phyloP scores from a whole-genome alignment of 257 asterid species.

The Ilex asprella region DNA sequence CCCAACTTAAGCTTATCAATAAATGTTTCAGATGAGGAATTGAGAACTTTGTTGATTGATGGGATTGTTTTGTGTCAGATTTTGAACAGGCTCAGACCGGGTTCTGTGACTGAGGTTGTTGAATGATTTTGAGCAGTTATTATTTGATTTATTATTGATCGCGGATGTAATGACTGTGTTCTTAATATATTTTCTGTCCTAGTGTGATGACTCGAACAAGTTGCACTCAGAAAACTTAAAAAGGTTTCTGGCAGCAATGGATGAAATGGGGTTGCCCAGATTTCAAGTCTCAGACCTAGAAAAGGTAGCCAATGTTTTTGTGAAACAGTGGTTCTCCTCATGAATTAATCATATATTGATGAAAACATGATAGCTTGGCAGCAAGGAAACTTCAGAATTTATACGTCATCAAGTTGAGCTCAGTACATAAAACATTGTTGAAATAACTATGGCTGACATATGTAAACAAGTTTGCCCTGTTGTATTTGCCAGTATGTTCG shows the following conservation, averaged over 20 bases:
- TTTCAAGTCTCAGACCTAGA: conserved; percentile 68
- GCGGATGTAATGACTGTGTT: background rate
- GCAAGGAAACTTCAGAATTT: too few species aligned
- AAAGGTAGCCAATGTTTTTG: conserved; percentile 34
- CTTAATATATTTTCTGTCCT: conserved; percentile 4
- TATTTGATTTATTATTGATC: background rate
- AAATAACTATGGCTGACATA: too few species aligned
- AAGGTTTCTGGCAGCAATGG: conserved; percentile 66
- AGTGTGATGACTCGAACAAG: conserved; percentile 34
- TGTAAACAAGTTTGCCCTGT: too few species aligned
- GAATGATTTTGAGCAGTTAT: background rate
- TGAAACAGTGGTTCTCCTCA: too few species aligned
- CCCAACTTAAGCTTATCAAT: conserved; percentile 48
- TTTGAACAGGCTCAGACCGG: conserved; percentile 69
- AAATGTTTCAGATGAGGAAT: conserved; percentile 72
- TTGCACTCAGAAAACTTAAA: conserved; percentile 34
- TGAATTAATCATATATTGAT: too few species aligned
- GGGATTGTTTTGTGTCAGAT: conserved; percentile 66
- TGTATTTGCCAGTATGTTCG: too few species aligned
- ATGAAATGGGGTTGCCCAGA: conserved; percentile 55
- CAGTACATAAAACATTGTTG: too few species aligned
- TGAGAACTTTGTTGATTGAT: conserved; percentile 53
- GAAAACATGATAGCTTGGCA: too few species aligned
- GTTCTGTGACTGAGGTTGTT: conserved; percentile 56
- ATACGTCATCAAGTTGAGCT: too few species aligned